Evolutionary conservation across 2,329 filamentous ascomycete genomes (phyloP), one percentile per base, ranked within the genome.

Genomic region (Pseudofabraea citricarpa): DNA sequence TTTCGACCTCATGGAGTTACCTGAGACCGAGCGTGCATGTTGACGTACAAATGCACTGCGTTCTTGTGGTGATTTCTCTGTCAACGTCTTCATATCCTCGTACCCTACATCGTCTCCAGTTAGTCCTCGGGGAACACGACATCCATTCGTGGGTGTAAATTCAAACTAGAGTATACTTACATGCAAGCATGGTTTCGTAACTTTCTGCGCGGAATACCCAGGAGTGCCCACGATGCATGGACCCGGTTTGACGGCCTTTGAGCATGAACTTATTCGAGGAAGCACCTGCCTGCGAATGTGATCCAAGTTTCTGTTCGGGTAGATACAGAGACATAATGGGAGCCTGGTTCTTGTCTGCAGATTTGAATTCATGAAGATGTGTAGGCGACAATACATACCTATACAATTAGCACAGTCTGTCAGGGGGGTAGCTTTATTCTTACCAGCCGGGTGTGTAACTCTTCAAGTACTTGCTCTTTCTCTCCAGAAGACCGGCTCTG

Each of bases 391-490:
- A 73, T 37, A 97, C 90, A 65, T 96, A 96, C 88, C 87, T 93
- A 55, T 7, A 23, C 6, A n/a, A 16, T 46, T 26, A 46, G 27
- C n/a, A 27, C n/a, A 16, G n/a, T 23, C 9, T 21, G 13, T 20
- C 10, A 23, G 26, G 31, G 36, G 20, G n/a, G 20, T 27, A 26
- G 16, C 31, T 15, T 15, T 35, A 29, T 19, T 70, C 83, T 67
- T 72, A 91, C 90, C 91, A 97, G 60, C 91, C 91, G 36, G 53
- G 53, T 20, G 52, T 57, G 39, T 57, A 57, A 22, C 90, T 96
- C 72, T 96, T 97, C 49, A 98, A 71, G 60, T 97, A 98, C 63
- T 97, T 98, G 77, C 90, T 95, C 81, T 97, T 97, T 54, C 93
- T 85, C 71, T 98, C 93, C 26, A 98, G 72, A 66, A 96, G 82